Conservation (phyloP, 2,329 filamentous ascomycete species). For the Botrytis fragariae region DNA sequence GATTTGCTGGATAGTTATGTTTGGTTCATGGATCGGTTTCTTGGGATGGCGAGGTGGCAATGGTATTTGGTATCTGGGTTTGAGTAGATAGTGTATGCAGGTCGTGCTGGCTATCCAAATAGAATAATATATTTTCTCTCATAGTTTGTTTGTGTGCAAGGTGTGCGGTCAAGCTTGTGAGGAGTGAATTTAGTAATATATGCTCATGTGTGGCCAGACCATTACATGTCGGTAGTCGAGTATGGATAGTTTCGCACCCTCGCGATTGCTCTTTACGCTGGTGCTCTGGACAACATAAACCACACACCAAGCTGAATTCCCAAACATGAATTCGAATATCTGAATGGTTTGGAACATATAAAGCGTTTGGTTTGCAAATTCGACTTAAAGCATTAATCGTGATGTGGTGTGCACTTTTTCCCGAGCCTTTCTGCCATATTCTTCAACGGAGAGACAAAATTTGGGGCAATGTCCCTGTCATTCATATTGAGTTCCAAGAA, state of each 20-base stretch:
- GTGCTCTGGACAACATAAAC: background rate
- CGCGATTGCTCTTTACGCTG: background rate
- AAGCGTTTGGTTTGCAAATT: background rate
- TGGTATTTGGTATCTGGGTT: background rate
- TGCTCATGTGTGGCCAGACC: background rate
- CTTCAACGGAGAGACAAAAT: background rate
- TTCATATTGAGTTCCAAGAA: background rate
- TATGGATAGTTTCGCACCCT: background rate
- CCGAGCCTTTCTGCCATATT: background rate
- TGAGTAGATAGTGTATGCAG: background rate
- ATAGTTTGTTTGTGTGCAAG: background rate
- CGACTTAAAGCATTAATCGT: background rate
- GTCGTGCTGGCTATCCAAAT: background rate
- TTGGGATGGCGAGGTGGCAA: slow-evolving; percentile 2
- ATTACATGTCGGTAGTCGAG: background rate
- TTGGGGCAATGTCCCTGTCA: background rate
- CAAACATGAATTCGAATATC: background rate
- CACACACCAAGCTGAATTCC: background rate
- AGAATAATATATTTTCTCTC: background rate
- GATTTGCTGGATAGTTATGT: background rate
- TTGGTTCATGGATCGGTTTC: background rate
- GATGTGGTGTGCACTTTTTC: background rate
- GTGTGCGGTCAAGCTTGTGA: background rate
- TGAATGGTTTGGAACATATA: background rate
- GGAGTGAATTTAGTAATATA: background rate